phyloP scores from a whole-genome alignment of 805 yeast species.

The Lachancea cidri region DNA sequence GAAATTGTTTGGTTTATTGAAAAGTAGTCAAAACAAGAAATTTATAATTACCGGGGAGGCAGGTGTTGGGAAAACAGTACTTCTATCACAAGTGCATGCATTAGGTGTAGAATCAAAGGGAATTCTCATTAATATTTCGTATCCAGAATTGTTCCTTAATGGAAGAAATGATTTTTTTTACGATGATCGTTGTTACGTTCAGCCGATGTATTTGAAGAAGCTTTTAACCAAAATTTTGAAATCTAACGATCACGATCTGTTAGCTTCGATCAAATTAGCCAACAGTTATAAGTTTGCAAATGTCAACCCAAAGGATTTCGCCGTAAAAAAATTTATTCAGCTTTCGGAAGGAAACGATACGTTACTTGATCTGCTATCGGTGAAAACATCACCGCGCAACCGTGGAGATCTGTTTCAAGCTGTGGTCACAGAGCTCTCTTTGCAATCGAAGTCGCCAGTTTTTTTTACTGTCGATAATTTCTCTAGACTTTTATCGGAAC shows the following conservation, averaged over 20 bases:
- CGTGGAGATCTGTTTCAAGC: constrained; percentile 46
- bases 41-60: constrained; percentile 58
- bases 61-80: constrained; percentile 77
- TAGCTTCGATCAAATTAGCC: constrained; percentile 34
- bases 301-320: constrained; percentile 29
- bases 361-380: constrained; percentile 40
- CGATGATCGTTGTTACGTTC: constrained; percentile 54
- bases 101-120: constrained; percentile 43
- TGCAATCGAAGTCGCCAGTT: constrained; percentile 51
- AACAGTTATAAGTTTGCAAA: constrained; percentile 33
- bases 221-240: constrained; percentile 48
- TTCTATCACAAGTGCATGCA: constrained; percentile 51
- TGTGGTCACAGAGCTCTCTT: constrained; percentile 50
- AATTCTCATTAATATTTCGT: constrained; percentile 58
- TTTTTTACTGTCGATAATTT: constrained; percentile 70
- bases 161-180: constrained; percentile 67
- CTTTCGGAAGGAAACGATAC: constrained; percentile 29
- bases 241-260: constrained; percentile 39
- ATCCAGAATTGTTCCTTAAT: constrained; percentile 55
- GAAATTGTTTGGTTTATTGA: constrained; percentile 37
- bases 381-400: constrained; percentile 35
- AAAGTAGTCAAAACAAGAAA: constrained; percentile 42
- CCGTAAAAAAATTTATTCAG: constrained; percentile 24
- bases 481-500: constrained; percentile 51
- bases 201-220: constrained; percentile 69